Evolutionary conservation across 2,329 filamentous ascomycete species (phyloP), one percentile per base, ranked within the genome.

Genomic region (Endoconidiophora laricicola): DNA sequence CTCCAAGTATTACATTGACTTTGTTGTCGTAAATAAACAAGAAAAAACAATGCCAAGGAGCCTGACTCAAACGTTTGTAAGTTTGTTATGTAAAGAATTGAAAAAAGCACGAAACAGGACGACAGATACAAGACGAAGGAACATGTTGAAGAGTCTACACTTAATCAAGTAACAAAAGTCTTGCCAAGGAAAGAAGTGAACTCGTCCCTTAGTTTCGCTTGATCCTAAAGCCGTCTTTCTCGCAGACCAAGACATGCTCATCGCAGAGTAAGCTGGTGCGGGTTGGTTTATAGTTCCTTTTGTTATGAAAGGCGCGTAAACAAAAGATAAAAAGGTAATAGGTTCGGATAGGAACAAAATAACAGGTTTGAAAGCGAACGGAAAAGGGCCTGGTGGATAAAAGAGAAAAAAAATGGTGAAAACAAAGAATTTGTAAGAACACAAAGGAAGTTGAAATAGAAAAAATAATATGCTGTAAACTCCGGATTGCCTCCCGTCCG

Each of bases 401-500:
- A 43, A 33, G 14, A 24, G 20, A 47, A 24, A 16, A 23, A 20
- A 38, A n/a, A 47, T 36, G 40, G 20, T 16, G 23, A 23, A 47
- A 38, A 44, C 16, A 39, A 20, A 48, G 23, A 33, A 44, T 42
- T 42, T 29, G 24, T 16, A 43, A 38, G 22, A 38, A 46, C 29
- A 24, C 18, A 44, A 37, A 33, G 24, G 26, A 37, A 46, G 16
- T 33, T 10, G 26, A 22, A 38, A 14, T 18, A 46, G 40, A 42
- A 44, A 39, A 50, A 42, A 14, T 12, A 42, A 46, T 33, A 50
- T 36, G 51, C 33, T 49, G 29, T 44, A 41, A 47, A 47, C 48
- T 44, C 37, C 29, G 39, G 29, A 44, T 47, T 20, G 44, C 49
- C 38, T 46, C 37, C 49, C 44, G 39, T 47, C 18, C 43, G 38